Evolutionary conservation across 306 rosid species (phyloP).

Genomic region (Elaeagnus macrophylla): DNA sequence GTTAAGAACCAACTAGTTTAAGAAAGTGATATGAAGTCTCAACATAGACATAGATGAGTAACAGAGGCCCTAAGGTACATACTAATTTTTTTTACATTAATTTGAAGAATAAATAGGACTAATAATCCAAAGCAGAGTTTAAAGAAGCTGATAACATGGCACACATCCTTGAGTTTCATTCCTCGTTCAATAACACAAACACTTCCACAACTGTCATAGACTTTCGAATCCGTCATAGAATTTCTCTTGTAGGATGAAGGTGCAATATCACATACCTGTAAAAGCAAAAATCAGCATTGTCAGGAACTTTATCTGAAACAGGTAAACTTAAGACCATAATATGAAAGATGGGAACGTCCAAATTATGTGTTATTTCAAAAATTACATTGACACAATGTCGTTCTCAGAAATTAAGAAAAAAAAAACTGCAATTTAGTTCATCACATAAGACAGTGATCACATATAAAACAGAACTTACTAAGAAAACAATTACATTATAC

Average conservation of each 20-base stretch:
- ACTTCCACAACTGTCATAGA: constrained; percentile 19
- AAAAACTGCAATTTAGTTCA: too few relatives aligned
- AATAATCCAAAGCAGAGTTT: constrained; percentile 45
- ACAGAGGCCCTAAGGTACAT: neutral
- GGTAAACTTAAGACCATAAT: constrained; percentile 2
- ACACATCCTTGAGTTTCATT: constrained; percentile 39
- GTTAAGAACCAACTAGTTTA: neutral
- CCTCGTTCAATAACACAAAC: constrained; percentile 30
- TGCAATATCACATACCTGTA: constrained; percentile 67
- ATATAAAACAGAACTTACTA: too few relatives aligned
- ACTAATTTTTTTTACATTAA: neutral
- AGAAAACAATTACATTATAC: neutral
- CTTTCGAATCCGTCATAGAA: constrained; percentile 28
- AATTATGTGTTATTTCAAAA: neutral
- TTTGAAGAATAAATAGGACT: neutral
- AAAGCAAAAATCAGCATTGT: constrained; percentile 14
- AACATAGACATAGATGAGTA: too few relatives aligned
- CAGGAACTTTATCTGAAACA: neutral
- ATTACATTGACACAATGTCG: neutral
- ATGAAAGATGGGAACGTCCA: neutral
- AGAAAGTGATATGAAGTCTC: neutral
- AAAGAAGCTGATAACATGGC: constrained; percentile 48
- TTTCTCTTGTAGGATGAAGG: constrained; percentile 30
- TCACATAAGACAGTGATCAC: too few relatives aligned
- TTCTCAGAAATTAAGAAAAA: too few relatives aligned